Base-by-base conservation (phyloP, 2,329 filamentous ascomycete genomes). In the Fusarium algeriense region DNA sequence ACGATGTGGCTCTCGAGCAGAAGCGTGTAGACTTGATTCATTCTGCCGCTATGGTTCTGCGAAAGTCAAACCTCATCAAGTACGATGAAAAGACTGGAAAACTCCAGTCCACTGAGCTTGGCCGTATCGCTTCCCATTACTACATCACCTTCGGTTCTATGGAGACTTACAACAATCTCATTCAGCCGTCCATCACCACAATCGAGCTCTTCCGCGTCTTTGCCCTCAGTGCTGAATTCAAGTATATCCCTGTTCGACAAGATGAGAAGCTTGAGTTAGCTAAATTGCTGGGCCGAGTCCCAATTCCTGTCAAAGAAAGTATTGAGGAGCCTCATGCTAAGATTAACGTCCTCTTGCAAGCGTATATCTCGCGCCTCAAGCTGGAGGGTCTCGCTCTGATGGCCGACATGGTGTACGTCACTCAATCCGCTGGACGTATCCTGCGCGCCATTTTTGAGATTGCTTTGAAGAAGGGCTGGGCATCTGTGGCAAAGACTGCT, bases 341-440 rank as follows among this genome's bases (percentile, higher is more conserved):
- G 85, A 98, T 99, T 83, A 99, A 99, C 76, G 96, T 99, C 41
- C 88, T 99, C 28, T 86, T 99, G 9, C 96, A 99, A 81, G 96
- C 96, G 6, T 99, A 96, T 78, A 98, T 99, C 65, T 98, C 95
- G 49, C 90, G 96, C 56, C 90, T 99, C 56, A 97, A 95, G 81
- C 89, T 99, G 2, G 95, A 98, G 67, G 96, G 96, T 3, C 86
- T 99, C 60, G 96, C 96, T 6, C 84, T 99, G 68, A 98, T 99
- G 95, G 95, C 96, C 32, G 96, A 99, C 80, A 92, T 99, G 86
- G 96, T 99, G 6, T 99, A 99, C 77, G 95, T 99, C 59, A 99
- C 96, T 3, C 97, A 99, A 79, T 98, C 95, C 28, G 96, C 96
- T 53, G 96, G 96, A 35, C 94, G 96, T 88, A 98, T 99, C 75